Evolutionary conservation across 148 eudicot species (phyloP), one percentile per base, ranked within the genome.

Genomic region (Euryodendron excelsum): DNA sequence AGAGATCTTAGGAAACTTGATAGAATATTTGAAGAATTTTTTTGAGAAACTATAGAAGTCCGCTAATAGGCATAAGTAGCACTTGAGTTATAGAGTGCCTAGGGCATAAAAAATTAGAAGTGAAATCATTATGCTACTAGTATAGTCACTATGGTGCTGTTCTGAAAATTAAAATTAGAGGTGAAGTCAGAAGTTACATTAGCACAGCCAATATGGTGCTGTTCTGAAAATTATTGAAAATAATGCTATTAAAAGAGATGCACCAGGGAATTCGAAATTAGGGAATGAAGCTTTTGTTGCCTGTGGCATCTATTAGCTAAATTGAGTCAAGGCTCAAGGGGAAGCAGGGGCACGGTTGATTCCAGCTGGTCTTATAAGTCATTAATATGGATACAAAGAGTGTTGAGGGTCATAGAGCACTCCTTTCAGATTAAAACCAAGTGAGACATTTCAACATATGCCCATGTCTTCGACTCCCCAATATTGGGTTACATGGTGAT

Each of bases 401-500:
- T 67, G 28, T 21, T 18, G 37, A 64, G n/a, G 39, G 20, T 37
- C 25, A 37, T 66, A 5, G 70, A 23, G 70, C 44, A 37, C 11
- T 36, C 70, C 47, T 34, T 66, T n/a, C 70, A 20, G 4, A 7
- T 5, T 62, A 36, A 30, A 63, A 20, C 68, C 6, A 1, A 25
- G 65, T 28, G 34, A 61, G 65, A 61, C 65, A 61, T 25, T 31
- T 25, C 33, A 61, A 61, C 65, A 61, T 61, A 61, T 61, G 36
- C 34, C 65, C 65, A 61, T 61, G 65, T 61, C 65, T 10, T 33
- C 12, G 13, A 61, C 65, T 61, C 65, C 27, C 65, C 65, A 60
- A 60, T 60, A 31, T n/a, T n/a, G n/a, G n/a, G n/a, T n/a, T 39
- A 2, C 3, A 39, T 3, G 44, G 44, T 39, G 44, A 39, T 7